These are phyloP conservation scores for Termitomyces sp. DNA, from an alignment of 768 basidiomycete genomes.

Conservation along the genomic window DNA sequence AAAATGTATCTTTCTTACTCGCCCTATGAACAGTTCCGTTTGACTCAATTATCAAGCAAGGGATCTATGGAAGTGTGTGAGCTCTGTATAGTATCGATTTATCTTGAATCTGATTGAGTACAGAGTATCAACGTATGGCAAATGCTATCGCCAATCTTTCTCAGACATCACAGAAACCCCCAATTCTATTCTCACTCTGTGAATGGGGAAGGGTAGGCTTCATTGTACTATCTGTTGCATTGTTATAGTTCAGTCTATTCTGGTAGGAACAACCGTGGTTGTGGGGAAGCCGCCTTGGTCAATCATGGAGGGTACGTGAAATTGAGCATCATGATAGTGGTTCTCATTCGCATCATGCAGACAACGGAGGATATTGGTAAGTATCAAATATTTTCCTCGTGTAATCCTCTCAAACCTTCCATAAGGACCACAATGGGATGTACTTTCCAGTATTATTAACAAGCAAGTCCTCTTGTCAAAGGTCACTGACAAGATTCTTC, in stretches of 20 bases:
- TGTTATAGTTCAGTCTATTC: not conserved
- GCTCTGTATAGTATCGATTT: not conserved
- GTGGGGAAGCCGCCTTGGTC: conserved; percentile 40
- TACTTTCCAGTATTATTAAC: conserved; percentile 54
- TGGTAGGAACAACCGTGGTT: conserved; percentile 52
- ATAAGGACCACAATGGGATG: conserved; percentile 39
- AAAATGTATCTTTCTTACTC: not conserved
- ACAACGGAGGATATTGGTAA: conserved; percentile 45
- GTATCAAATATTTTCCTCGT: not conserved
- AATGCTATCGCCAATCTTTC: conserved; percentile 50
- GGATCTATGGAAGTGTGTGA: conserved; percentile 47
- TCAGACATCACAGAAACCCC: conserved; percentile 36
- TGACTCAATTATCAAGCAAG: conserved; percentile 50
- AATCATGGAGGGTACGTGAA: conserved; percentile 56
- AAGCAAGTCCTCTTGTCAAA: conserved; percentile 27
- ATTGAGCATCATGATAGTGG: not conserved
- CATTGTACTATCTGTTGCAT: too few relatives aligned
- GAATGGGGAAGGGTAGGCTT: conserved; percentile 59
- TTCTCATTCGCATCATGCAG: conserved; percentile 21
- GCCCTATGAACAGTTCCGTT: conserved; percentile 39
- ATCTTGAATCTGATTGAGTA: not conserved
- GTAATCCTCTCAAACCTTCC: not conserved
- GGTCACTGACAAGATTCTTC: not conserved
- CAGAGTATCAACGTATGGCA: conserved; percentile 51
- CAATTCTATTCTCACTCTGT: conserved; percentile 56